A percentile compares a stretch with the other conserved stretches of the same genome.
phyloP scores from a whole-genome alignment of 352 stramenopile genomes.

The Globisporangium irregulare region DNA sequence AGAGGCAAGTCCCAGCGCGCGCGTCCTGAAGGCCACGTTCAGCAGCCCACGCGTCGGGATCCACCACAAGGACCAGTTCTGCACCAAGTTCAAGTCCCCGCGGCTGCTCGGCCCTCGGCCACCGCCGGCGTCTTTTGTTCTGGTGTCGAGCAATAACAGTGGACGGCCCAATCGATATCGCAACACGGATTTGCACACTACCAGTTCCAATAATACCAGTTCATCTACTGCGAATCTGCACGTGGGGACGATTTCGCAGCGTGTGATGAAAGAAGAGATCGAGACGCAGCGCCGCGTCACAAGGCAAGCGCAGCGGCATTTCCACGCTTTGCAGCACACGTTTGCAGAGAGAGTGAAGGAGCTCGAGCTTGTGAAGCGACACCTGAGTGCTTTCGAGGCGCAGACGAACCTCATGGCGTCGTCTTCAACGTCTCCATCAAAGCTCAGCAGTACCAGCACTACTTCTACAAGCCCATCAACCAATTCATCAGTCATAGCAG shows the following conservation, averaged over 20 bases:
- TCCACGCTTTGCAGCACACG: slow-evolving; percentile 37
- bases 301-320: slow-evolving; percentile 37
- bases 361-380: slow-evolving; percentile 31
- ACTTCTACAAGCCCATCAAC: not conserved
- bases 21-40: slow-evolving; percentile 8
- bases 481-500: not conserved
- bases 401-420: not conserved
- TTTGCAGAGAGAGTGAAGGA: slow-evolving; percentile 35
- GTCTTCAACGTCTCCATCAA: not conserved
- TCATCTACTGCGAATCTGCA: not conserved
- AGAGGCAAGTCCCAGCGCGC: not conserved
- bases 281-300: slow-evolving; percentile 48
- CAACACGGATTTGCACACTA: not conserved
- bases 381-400: slow-evolving; percentile 31
- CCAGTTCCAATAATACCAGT: not conserved
- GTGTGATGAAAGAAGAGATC: slow-evolving; percentile 56
- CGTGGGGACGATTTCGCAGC: slow-evolving; percentile 25
- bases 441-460: not conserved
- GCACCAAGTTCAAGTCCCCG: slow-evolving; percentile 14
- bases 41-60: slow-evolving; percentile 10
- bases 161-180: slow-evolving; percentile 3
- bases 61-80: slow-evolving; percentile 14
- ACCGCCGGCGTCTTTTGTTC: not conserved
- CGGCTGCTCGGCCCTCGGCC: slow-evolving; percentile 3
- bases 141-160: slow-evolving; percentile 4